Conservation (phyloP, 192 early-diverging fungal genomes). For the Dispira simplex region DNA sequence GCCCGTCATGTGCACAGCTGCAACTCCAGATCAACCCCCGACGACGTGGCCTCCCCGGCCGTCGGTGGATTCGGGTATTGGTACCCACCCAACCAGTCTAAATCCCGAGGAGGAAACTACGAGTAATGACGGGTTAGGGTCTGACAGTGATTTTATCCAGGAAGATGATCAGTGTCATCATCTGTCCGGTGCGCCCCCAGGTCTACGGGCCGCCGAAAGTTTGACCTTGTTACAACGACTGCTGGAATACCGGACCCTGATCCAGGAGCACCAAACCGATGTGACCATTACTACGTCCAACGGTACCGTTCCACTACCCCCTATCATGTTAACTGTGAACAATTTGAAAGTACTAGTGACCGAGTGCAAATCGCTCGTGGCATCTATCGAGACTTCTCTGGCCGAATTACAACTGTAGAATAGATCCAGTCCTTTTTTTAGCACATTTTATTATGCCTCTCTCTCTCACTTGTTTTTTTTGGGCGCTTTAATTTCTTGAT, state of each 20-base stretch:
- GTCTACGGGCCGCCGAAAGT: background rate
- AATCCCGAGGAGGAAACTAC: background rate
- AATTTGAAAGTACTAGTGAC: background rate
- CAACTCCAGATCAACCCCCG: too few species aligned
- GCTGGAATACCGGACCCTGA: background rate
- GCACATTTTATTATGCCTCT: too few species aligned
- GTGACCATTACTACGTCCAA: background rate
- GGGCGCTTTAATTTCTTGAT: too few species aligned
- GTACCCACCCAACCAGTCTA: too few species aligned
- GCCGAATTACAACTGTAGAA: background rate
- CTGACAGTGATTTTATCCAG: background rate
- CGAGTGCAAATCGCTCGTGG: constrained; percentile 1
- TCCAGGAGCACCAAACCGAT: constrained; percentile 3
- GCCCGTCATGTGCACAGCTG: too few species aligned
- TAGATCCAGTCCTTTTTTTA: too few species aligned
- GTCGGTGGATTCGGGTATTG: too few species aligned
- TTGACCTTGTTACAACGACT: background rate
- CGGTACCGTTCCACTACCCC: background rate
- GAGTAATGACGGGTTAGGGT: background rate
- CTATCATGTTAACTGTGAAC: background rate
- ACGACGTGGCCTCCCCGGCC: too few species aligned
- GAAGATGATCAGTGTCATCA: background rate
- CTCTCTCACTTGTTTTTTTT: too few species aligned
- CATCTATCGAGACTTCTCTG: background rate
- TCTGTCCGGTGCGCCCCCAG: background rate